Evolutionary conservation across 495 filamentous ascomycete genomes (phyloP).

Genomic region (Aspergillus biplanus): DNA sequence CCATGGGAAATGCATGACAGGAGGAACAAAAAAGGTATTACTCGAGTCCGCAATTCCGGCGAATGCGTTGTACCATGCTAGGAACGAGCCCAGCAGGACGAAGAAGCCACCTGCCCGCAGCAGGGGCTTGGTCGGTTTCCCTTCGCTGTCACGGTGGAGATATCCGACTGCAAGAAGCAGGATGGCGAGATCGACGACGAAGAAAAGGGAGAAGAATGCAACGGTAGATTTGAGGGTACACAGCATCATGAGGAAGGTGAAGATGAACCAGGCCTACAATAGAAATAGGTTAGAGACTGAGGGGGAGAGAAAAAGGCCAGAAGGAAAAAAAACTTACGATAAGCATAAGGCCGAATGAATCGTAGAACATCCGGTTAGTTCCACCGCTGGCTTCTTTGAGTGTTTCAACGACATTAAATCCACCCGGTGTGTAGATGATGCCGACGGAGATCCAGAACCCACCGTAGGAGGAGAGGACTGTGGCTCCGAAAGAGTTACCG

Average conservation of each 20-base stretch:
- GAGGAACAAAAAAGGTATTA: slow-evolving; percentile 87
- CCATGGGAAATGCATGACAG: slow-evolving; percentile 93
- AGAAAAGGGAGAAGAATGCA: slow-evolving; percentile 89
- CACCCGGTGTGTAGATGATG: slow-evolving; percentile 78
- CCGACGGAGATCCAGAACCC: slow-evolving; percentile 92
- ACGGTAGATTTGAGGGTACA: slow-evolving; percentile 88
- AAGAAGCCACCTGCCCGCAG: slow-evolving; percentile 80
- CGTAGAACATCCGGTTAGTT: slow-evolving; percentile 51
- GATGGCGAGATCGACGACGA: slow-evolving; percentile 83
- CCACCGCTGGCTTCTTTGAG: slow-evolving; percentile 49
- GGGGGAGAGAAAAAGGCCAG: neutral
- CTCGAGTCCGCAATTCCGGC: slow-evolving; percentile 80
- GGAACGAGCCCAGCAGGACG: slow-evolving; percentile 77
- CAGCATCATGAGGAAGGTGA: slow-evolving; percentile 78
- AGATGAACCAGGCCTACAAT: slow-evolving; percentile 84
- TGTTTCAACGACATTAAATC: slow-evolving; percentile 57
- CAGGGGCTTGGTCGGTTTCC: slow-evolving; percentile 48
- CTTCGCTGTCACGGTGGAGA: slow-evolving; percentile 48
- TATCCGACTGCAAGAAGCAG: slow-evolving; percentile 74
- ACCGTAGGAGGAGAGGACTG: slow-evolving; percentile 90
- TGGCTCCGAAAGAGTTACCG: slow-evolving; percentile 93
- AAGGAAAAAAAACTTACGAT: slow-evolving; percentile 50
- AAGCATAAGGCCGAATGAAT: slow-evolving; percentile 77
- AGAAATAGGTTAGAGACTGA: neutral
- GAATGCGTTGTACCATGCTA: slow-evolving; percentile 90